Evolutionary conservation across 140 eudicot genomes (phyloP).

Genomic region (Erigeron philadelphicus): DNA sequence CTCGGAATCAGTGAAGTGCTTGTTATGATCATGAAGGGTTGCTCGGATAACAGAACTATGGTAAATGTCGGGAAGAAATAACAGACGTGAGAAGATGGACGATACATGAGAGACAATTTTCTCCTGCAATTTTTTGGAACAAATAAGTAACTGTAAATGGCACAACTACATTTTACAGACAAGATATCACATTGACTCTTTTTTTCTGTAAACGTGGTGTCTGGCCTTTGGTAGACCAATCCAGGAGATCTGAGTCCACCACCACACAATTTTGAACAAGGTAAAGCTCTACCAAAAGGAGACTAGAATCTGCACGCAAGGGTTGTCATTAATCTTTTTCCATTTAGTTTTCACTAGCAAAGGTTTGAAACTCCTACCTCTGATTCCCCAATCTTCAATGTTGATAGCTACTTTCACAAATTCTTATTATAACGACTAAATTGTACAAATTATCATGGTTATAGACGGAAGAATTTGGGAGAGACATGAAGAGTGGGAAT

Average conservation of each 20-base stretch:
- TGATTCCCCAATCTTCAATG: too few species aligned
- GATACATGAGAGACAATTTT: slow-evolving; percentile 63
- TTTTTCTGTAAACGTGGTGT: too few species aligned
- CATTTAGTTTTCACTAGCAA: too few species aligned
- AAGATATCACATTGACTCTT: not conserved
- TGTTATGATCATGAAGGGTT: slow-evolving; percentile 70
- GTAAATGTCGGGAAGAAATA: slow-evolving; percentile 82
- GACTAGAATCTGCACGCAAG: too few species aligned
- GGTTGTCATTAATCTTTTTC: too few species aligned
- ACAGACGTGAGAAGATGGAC: slow-evolving; percentile 63
- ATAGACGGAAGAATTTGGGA: not conserved
- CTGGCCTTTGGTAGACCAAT: too few species aligned
- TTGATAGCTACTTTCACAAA: too few species aligned
- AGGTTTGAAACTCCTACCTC: too few species aligned
- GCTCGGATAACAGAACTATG: slow-evolving; percentile 53
- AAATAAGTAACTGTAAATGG: not conserved
- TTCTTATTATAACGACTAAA: too few species aligned
- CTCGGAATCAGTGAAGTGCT: slow-evolving; percentile 72
- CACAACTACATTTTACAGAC: slow-evolving; percentile 11
- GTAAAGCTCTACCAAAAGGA: too few species aligned
- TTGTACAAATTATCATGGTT: not conserved
- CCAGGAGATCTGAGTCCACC: too few species aligned
- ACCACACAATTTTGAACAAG: too few species aligned
- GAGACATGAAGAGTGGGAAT: not conserved
- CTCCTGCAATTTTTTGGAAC: slow-evolving; percentile 48